Evolutionary conservation across 192 early-diverging fungal genomes (phyloP).

Genomic region (Gigaspora rosea): DNA sequence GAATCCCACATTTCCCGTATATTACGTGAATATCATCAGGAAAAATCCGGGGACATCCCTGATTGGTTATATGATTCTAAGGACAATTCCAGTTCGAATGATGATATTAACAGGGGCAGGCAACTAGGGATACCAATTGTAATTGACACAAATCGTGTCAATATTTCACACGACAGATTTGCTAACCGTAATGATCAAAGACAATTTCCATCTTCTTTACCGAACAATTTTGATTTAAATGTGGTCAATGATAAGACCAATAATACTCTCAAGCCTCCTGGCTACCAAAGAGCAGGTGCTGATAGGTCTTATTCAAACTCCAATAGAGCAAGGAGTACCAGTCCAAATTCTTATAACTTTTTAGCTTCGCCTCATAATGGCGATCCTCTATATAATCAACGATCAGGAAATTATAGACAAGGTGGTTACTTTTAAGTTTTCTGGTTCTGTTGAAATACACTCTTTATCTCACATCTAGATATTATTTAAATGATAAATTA

Average conservation of each 20-base stretch:
- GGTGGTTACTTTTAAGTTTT: conserved; percentile 13
- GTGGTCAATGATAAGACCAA: not conserved
- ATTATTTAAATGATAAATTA: no score
- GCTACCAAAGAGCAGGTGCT: not conserved
- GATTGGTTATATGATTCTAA: conserved; percentile 29
- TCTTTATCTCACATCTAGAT: no score
- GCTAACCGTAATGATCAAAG: not conserved
- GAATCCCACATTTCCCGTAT: conserved; percentile 57
- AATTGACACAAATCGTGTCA: not conserved
- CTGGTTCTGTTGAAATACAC: not conserved
- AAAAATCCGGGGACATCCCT: conserved; percentile 38
- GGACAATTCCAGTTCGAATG: not conserved
- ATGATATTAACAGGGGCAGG: not conserved
- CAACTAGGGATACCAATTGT: not conserved
- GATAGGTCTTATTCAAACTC: not conserved
- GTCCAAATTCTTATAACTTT: conserved; percentile 6
- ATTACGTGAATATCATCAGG: conserved; percentile 53
- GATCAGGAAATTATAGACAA: not conserved
- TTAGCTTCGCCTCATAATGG: not conserved
- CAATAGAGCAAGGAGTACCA: conserved; percentile 12
- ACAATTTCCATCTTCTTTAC: not conserved
- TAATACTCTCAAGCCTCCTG: not conserved
- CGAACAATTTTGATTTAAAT: no score
- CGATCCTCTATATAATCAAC: not conserved
- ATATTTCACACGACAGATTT: not conserved